Percentiles rank a stretch among this genome's conserved stretches.
Conservation (phyloP, 495 filamentous ascomycete species). For the Xeromyces bisporus region DNA sequence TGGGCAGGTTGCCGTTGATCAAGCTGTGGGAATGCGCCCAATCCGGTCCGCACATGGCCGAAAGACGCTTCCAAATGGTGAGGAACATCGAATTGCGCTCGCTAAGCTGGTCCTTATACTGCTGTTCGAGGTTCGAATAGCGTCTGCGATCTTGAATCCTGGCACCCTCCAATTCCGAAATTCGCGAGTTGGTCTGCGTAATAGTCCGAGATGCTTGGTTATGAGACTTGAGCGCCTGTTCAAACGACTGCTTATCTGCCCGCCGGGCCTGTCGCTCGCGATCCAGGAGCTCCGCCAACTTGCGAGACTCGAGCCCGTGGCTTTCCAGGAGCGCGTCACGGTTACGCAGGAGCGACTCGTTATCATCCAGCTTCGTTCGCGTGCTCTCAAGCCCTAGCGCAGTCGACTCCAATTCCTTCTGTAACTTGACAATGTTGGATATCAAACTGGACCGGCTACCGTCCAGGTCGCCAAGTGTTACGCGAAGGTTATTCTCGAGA, state of each 20-base stretch:
- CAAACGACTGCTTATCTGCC: constrained; percentile 70
- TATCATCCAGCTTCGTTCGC: constrained; percentile 61
- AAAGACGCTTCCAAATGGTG: constrained; percentile 72
- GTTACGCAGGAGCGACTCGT: constrained; percentile 73
- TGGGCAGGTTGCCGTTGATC: constrained; percentile 71
- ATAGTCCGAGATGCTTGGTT: constrained; percentile 70
- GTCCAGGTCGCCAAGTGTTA: constrained; percentile 67
- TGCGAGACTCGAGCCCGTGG: constrained; percentile 68
- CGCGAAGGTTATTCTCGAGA: constrained; percentile 71
- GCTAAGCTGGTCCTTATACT: constrained; percentile 66
- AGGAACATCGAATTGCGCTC: constrained; percentile 83
- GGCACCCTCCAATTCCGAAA: constrained; percentile 65
- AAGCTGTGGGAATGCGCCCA: constrained; percentile 84
- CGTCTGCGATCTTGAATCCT: constrained; percentile 58
- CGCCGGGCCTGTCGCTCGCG: constrained; percentile 75
- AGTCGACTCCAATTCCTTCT: constrained; percentile 71
- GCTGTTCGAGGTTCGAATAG: constrained; percentile 53
- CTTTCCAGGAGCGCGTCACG: constrained; percentile 86
- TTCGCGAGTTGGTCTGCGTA: constrained; percentile 63
- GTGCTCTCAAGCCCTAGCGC: constrained; percentile 63
- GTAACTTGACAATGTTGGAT: constrained; percentile 72
- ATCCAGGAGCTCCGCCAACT: constrained; percentile 74
- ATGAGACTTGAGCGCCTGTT: constrained; percentile 71
- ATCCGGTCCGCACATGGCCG: constrained; percentile 70
- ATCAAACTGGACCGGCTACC: constrained; percentile 78